Evolutionary conservation across 768 basidiomycete species (phyloP), one percentile per base, ranked within the genome.

Genomic region (Strobilomyces echinocephalus): DNA sequence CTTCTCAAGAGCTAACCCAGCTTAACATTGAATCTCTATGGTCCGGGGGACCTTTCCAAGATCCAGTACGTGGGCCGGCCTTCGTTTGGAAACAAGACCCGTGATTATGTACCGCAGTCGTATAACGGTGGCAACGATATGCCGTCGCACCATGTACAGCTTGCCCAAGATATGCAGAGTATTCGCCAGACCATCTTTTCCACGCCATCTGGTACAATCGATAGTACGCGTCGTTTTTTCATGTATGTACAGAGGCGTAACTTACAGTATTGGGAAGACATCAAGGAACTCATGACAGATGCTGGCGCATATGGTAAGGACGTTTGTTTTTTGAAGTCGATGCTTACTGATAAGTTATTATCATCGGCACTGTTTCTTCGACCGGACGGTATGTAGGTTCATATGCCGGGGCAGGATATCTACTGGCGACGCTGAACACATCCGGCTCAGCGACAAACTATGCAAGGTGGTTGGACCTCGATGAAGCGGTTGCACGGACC

Each of bases 11-110:
- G 66, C 71, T 71, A 15, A 82, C 77, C 10, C 84, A 85, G 56
- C 71, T 90, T 26, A 89, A 90, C 62, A 83, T 90, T 43, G 87
- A 90, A 62, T 82, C 83, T 14, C 71, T 90, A 9, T 89, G 88
- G 87, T 77, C 81, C 18, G 87, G 87, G 18, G 87, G 87, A 4
- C 83, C 85, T 8, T 86, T 86, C 56, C 74, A 79, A 44, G 81
- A 86, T 60, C 76, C 79, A 10, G 85, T 87, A 62, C 30, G 76
- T 68, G 15, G 14, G 28, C 44, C 12, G 6, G 6, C 12, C 12
- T 41, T 30, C 8, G 0, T 49, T 43, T 34, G 18, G 24, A 47
- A 20, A 28, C 15, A 39, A 15, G 16, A 21, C 40, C 49, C 36
- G 33, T 28, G 12, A 43, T 43, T 33, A 38, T 8, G 5, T 12